These are phyloP conservation scores for Paramecium sonneborni DNA, from an alignment of 73 alveolate genomes.

Conservation along the genomic window DNA sequence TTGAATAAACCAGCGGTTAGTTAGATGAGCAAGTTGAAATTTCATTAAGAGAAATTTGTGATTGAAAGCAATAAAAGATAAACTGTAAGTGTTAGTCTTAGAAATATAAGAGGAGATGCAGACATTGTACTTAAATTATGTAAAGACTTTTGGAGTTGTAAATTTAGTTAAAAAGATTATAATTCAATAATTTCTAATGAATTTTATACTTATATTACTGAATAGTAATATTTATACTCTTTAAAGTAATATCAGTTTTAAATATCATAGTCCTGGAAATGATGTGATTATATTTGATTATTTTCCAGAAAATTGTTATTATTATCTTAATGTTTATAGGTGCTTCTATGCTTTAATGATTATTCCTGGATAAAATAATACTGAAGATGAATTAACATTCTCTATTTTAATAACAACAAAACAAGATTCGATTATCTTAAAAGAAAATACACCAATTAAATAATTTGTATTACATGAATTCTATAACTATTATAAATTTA, in stretches of 20 bases:
- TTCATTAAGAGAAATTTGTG: neutral
- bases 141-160: neutral
- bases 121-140: neutral
- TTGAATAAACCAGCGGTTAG: neutral
- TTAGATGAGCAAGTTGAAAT: neutral
- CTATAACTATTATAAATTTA: neutral
- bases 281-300: neutral
- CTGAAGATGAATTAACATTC: neutral
- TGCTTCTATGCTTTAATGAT: neutral
- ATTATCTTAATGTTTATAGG: neutral
- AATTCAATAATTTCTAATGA: neutral
- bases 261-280: constrained; percentile 14
- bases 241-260: neutral
- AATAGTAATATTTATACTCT: neutral
- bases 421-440: neutral
- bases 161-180: neutral
- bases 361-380: neutral
- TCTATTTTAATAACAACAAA: neutral
- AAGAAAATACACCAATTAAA: constrained; percentile 7
- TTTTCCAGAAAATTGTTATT: neutral
- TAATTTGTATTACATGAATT: neutral
- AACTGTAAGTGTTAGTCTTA: neutral
- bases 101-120: neutral
- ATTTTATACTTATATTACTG: neutral
- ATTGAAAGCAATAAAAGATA: neutral